These are phyloP conservation scores for Reticulascus tulasneorum DNA, from an alignment of 2,329 filamentous ascomycete species.

Conservation along the genomic window DNA sequence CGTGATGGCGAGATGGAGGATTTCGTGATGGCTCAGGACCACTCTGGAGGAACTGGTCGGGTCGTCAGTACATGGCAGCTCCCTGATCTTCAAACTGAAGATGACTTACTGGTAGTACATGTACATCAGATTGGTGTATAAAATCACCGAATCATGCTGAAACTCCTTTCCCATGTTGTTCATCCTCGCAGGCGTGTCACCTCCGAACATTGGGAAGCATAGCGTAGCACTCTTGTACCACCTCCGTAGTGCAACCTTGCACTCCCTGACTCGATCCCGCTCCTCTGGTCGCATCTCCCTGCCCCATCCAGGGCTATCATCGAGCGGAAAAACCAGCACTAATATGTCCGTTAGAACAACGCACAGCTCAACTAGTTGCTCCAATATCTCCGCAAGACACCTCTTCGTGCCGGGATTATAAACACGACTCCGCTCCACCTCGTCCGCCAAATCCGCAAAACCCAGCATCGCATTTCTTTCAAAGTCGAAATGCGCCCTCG, in stretches of 20 bases:
- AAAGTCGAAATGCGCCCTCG: conserved; percentile 41
- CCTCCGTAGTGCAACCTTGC: conserved; percentile 29
- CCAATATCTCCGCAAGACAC: conserved; percentile 39
- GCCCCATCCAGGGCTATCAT: conserved; percentile 37
- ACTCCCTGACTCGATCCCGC: conserved; percentile 26
- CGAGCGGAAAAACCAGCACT: conserved; percentile 39
- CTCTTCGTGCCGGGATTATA: conserved; percentile 42
- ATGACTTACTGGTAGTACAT: conserved; percentile 47
- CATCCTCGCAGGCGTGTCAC: conserved; percentile 22
- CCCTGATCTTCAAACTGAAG: too few species aligned
- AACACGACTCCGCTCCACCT: conserved; percentile 39
- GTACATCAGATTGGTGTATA: conserved; percentile 45
- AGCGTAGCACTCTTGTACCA: conserved; percentile 37
- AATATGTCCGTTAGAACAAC: conserved; percentile 43
- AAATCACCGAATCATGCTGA: conserved; percentile 36
- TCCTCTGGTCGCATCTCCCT: conserved; percentile 27
- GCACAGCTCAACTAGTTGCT: conserved; percentile 40
- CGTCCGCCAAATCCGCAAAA: conserved; percentile 40
- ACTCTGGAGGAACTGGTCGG: conserved; percentile 35
- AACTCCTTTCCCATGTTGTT: conserved; percentile 22
- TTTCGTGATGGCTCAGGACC: conserved; percentile 42
- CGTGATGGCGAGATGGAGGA: conserved; percentile 38
- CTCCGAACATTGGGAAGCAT: conserved; percentile 34
- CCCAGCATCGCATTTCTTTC: conserved; percentile 31
- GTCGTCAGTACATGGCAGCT: conserved; percentile 7